phyloP scores from a whole-genome alignment of 2,329 filamentous ascomycete genomes.

The Trichoderma polysporum region DNA sequence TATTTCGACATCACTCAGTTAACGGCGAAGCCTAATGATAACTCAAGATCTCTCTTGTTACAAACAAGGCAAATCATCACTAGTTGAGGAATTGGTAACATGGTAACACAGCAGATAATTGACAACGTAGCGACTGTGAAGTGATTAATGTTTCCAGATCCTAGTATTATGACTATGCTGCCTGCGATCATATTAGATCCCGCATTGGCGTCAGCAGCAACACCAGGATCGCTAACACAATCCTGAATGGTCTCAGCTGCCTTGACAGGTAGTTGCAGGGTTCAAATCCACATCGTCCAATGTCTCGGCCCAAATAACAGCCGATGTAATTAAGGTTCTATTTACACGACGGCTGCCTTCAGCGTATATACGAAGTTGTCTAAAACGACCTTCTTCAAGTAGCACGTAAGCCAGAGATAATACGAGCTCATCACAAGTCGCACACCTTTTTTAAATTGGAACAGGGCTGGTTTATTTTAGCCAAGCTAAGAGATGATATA shows the following conservation, averaged over 20 bases:
- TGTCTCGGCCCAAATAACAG: not conserved
- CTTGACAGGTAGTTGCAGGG: not conserved
- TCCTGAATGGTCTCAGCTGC: not conserved
- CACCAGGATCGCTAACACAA: not conserved
- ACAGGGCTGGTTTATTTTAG: not conserved
- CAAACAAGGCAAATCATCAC: not conserved
- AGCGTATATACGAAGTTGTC: not conserved
- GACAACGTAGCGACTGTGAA: not conserved
- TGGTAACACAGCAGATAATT: not conserved
- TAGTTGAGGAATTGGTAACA: not conserved
- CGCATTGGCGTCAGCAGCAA: not conserved
- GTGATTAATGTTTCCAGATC: not conserved
- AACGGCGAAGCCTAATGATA: not conserved
- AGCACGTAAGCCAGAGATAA: not conserved
- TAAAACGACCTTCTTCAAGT: not conserved
- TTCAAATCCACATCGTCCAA: not conserved
- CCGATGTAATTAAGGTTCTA: not conserved
- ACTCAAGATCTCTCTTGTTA: not conserved
- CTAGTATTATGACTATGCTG: not conserved
- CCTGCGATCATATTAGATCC: not conserved
- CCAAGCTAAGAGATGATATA: not conserved
- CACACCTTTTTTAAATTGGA: not conserved
- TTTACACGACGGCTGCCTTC: not conserved
- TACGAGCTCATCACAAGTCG: not conserved
- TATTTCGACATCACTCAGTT: not conserved